Base-by-base conservation (phyloP, 768 basidiomycete genomes). In the Zangia roseola region DNA sequence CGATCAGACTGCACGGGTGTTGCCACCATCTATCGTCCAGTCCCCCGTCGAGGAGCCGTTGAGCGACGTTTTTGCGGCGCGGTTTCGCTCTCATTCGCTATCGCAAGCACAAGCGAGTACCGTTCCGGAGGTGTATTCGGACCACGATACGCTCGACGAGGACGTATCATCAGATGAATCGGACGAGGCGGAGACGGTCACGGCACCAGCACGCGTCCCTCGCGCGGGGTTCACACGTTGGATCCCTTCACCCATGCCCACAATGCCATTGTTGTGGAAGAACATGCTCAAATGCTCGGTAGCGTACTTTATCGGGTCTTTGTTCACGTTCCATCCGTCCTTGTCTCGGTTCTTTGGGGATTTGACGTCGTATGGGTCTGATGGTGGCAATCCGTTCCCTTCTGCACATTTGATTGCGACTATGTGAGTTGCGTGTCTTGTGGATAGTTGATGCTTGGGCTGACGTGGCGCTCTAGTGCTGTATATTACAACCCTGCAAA, bases 401-500 rank as follows among this genome's bases (percentile, higher is more conserved):
- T 86, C 86, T 51, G 91, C 85, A 2, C 94, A 97, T 69, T 84
- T 95, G 85, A 86, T 95, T 9, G 91, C 94, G 9, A 94, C 94
- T 2, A 80, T 97, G 93, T 94, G 65, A 62, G 54, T 34, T 9
- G 33, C 12, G 10, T 36, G 20, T 37, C 17, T 34, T 34, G 31
- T 16, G 5, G 10, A 36, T 28, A 6, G 50, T 41, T 46, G n/a
- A n/a, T 43, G 20, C 30, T 40, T 43, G 34, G 30, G 17, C 50
- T 62, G 37, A 63, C 14, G n/a, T 35, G 8, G 4, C 1, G 31
- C 43, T 25, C 47, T 40, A 86, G 89, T 50, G 82, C 82, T 5
- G 88, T 91, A 0, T 94, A 97, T 68, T 97, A 83, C 67, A 92
- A 94, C 58, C 95, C 95, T 5, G 94, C 94, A 23, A 94, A 95